Percentiles rank a stretch among this genome's conserved stretches.
These are phyloP conservation scores for Venturia pyrina DNA, from an alignment of 2,329 filamentous ascomycete species.

Conservation along the genomic window DNA sequence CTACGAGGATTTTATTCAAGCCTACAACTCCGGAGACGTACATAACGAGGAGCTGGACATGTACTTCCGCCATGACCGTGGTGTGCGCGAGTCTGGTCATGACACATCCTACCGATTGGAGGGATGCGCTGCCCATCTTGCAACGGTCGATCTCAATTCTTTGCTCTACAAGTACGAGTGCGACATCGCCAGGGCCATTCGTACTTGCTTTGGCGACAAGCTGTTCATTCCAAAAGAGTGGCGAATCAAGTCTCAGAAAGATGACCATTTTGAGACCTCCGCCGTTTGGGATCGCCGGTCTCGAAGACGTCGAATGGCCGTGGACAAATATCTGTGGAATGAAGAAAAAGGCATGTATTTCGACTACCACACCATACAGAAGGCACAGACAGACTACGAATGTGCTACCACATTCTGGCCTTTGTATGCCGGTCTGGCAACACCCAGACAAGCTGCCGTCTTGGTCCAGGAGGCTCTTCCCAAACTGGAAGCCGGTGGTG, in stretches of 20 bases:
- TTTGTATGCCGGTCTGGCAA: conserved; percentile 86
- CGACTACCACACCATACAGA: conserved; percentile 82
- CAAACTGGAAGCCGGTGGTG: conserved; percentile 78
- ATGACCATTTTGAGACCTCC: conserved; percentile 68
- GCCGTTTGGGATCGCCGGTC: conserved; percentile 85
- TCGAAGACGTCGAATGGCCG: conserved; percentile 69
- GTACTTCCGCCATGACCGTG: conserved; percentile 93
- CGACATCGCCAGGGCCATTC: conserved; percentile 82
- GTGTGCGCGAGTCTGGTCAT: conserved; percentile 91
- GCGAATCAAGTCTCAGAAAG: conserved; percentile 52
- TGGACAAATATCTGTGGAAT: conserved; percentile 93
- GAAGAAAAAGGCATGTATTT: conserved; percentile 92
- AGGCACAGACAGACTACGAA: conserved; percentile 76
- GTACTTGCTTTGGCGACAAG: conserved; percentile 71
- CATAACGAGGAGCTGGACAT: conserved; percentile 81
- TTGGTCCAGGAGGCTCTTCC: conserved; percentile 77
- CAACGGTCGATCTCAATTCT: conserved; percentile 90
- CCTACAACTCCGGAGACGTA: conserved; percentile 72
- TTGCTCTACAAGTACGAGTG: conserved; percentile 94
- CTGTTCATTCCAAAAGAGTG: conserved; percentile 77
- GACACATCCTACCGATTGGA: conserved; percentile 94
- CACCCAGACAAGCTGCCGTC: conserved; percentile 72
- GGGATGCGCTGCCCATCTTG: conserved; percentile 74
- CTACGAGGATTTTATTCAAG: conserved; percentile 75
- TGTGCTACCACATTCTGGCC: conserved; percentile 93